Conservation (phyloP, 208 protist species). For the Trypanosoma lewisi region DNA sequence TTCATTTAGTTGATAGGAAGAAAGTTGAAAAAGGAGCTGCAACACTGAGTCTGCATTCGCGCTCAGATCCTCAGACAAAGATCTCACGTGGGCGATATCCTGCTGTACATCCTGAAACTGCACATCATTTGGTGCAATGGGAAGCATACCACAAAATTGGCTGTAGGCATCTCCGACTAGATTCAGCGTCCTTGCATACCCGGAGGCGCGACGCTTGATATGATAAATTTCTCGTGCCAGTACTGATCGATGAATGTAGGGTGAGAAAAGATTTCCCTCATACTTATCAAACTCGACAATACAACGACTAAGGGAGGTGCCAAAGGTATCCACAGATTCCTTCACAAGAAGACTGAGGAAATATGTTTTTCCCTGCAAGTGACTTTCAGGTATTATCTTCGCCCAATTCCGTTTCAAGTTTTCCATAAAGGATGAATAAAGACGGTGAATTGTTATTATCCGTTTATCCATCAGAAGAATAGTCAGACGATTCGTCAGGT, state of each 20-base stretch:
- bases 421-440: constrained; percentile 63
- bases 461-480: constrained; percentile 36
- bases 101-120: constrained; percentile 75
- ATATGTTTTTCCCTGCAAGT: constrained; percentile 6
- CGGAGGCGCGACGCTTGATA: constrained; percentile 78
- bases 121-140: constrained; percentile 41
- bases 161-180: constrained; percentile 70
- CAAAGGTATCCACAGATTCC: constrained; percentile 65
- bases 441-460: constrained; percentile 77
- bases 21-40: constrained; percentile 77
- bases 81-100: constrained; percentile 65
- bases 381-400: constrained; percentile 4
- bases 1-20: constrained; percentile 86
- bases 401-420: constrained; percentile 60
- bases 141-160: constrained; percentile 45
- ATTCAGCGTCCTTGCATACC: constrained; percentile 62
- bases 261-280: constrained; percentile 66
- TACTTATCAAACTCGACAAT: constrained; percentile 78
- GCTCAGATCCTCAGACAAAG: constrained; percentile 69
- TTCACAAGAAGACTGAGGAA: constrained; percentile 68
- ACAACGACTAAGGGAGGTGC: constrained; percentile 45
- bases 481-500: constrained; percentile 76
- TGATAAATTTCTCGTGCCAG: constrained; percentile 77
- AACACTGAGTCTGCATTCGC: constrained; percentile 69
- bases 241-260: constrained; percentile 36